Evolutionary conservation across 1,139 yeast genomes (phyloP).

Genomic region (Candida tropicalis): DNA sequence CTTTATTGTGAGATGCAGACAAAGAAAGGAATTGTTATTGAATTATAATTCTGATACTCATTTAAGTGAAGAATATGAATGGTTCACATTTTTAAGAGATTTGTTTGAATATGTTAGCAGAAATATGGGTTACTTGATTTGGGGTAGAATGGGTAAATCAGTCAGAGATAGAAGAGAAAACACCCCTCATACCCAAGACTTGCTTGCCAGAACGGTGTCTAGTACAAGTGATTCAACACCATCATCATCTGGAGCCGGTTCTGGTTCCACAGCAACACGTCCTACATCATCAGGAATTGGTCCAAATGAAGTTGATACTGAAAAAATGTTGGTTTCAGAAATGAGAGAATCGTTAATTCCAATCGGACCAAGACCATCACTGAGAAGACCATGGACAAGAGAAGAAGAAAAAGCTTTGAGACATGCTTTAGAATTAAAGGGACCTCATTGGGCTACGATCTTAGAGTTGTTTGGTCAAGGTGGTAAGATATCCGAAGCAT

Average conservation of each 20-base stretch:
- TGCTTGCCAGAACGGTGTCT: constrained; percentile 13
- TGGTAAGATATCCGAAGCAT: constrained; percentile 78
- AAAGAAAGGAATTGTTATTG: constrained; percentile 64
- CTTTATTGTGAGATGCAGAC: constrained; percentile 67
- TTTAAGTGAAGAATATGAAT: constrained; percentile 38
- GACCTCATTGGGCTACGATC: constrained; percentile 93
- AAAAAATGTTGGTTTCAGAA: constrained; percentile 47
- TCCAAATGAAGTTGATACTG: constrained; percentile 23
- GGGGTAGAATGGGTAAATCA: constrained; percentile 62
- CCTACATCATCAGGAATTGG: constrained; percentile 1
- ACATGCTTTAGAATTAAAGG: constrained; percentile 78
- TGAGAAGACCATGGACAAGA: constrained; percentile 79
- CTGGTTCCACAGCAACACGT: constrained; percentile 1
- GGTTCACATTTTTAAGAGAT: constrained; percentile 52
- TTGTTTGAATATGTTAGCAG: constrained; percentile 77
- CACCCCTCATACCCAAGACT: constrained; percentile 32
- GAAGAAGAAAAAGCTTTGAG: constrained; percentile 87
- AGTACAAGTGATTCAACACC: background rate
- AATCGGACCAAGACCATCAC: constrained; percentile 31
- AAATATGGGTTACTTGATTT: constrained; percentile 69
- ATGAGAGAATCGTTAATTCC: constrained; percentile 50
- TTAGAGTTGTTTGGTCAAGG: constrained; percentile 90
- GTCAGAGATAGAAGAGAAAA: constrained; percentile 17
- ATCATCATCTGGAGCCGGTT: constrained; percentile 3
- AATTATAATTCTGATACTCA: constrained; percentile 39